Conservation (phyloP, 2,329 filamentous ascomycete species). For the Coniella vitis region DNA sequence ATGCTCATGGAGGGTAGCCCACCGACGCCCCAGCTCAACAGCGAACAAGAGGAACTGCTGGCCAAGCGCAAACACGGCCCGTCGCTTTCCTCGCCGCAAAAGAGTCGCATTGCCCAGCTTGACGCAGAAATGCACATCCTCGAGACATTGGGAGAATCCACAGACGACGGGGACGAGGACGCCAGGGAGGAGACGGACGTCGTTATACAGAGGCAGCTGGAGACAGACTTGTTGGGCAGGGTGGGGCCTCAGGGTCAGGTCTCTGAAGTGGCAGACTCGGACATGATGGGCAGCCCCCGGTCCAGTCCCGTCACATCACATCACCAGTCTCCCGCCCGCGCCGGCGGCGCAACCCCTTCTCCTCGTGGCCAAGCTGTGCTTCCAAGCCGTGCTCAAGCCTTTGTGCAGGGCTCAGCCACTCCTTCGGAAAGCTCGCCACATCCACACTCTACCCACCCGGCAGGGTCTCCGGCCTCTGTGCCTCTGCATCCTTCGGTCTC, state of each 20-base stretch:
- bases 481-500: not conserved
- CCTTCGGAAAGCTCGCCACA: not conserved
- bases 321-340: conserved; percentile 10
- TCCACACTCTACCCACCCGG: not conserved
- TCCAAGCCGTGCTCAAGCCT: not conserved
- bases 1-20: not conserved
- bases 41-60: conserved; percentile 22
- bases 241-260: conserved; percentile 3
- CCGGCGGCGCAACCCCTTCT: conserved; percentile 11
- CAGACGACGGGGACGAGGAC: too few species aligned
- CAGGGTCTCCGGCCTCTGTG: not conserved
- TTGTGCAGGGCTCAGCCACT: not conserved
- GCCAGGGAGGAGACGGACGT: conserved; percentile 20
- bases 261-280: conserved; percentile 2
- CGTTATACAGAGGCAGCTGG: conserved; percentile 23
- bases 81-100: conserved; percentile 34
- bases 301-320: not conserved
- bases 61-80: conserved; percentile 26
- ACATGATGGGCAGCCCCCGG: conserved; percentile 2
- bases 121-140: conserved; percentile 19
- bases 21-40: conserved; percentile 10
- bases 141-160: not conserved
- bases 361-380: not conserved
- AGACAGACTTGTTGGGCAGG: conserved; percentile 8
- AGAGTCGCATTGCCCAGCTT: conserved; percentile 23